These are phyloP conservation scores for Candida stauntonica DNA, from an alignment of 805 yeast genomes.

Conservation along the genomic window DNA sequence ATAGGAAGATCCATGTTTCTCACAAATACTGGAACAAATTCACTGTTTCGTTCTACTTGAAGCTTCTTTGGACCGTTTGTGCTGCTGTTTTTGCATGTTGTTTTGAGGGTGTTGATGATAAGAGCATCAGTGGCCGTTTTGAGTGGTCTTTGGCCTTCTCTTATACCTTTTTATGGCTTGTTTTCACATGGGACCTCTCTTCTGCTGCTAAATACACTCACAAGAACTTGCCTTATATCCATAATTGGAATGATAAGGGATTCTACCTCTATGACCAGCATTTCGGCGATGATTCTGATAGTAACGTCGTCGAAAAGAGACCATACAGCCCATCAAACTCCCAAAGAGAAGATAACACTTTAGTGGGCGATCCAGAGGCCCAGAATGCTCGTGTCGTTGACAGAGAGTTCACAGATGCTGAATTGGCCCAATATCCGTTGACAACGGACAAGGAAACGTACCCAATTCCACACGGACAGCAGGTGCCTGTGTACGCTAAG, in stretches of 20 bases:
- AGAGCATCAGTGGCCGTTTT: constrained; percentile 36
- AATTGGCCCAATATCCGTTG: constrained; percentile 22
- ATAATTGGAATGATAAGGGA: constrained; percentile 23
- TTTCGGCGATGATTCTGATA: constrained; percentile 13
- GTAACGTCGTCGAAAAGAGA: constrained; percentile 2
- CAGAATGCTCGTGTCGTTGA: not conserved
- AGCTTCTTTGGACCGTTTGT: constrained; percentile 57
- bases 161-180: constrained; percentile 65
- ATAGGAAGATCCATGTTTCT: constrained; percentile 32
- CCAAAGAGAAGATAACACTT: constrained; percentile 4
- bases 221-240: constrained; percentile 22
- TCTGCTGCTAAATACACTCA: constrained; percentile 47
- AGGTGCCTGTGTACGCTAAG: constrained; percentile 9
- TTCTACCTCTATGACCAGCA: constrained; percentile 23
- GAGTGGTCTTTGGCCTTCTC: constrained; percentile 90
- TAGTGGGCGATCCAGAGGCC: constrained; percentile 5
- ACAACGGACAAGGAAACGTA: constrained; percentile 14
- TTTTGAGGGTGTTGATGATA: constrained; percentile 47
- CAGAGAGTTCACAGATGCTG: constrained; percentile 24
- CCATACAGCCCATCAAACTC: not conserved
- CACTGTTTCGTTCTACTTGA: constrained; percentile 47
- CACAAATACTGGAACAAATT: constrained; percentile 37
- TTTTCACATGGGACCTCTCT: constrained; percentile 65
- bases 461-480: constrained; percentile 26
- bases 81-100: constrained; percentile 67